Conservation (phyloP, 2,329 filamentous ascomycete genomes). For the Fragosphaeria purpurea region DNA sequence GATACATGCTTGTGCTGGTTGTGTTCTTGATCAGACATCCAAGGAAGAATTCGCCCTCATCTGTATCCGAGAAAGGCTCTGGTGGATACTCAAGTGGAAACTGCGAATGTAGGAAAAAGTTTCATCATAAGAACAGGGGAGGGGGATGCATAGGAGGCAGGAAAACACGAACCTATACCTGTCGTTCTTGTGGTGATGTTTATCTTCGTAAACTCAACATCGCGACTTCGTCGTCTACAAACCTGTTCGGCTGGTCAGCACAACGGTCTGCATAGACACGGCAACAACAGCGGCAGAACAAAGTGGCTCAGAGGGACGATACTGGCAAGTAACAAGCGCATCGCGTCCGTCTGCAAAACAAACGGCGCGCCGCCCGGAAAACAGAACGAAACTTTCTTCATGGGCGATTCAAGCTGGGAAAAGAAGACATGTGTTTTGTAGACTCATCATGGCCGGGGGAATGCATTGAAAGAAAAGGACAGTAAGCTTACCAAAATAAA, state of each 20-base stretch:
- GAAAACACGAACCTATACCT: too few relatives aligned
- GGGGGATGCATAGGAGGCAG: slow-evolving; percentile 2
- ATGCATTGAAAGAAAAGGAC: slow-evolving; percentile 1
- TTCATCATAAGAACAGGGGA: slow-evolving; percentile 52
- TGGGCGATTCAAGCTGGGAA: slow-evolving; percentile 78
- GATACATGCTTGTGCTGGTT: neutral
- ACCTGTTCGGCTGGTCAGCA: slow-evolving; percentile 1
- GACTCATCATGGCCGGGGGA: slow-evolving; percentile 55
- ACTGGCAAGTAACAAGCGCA: slow-evolving; percentile 85
- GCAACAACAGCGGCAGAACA: too few relatives aligned
- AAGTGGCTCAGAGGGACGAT: slow-evolving; percentile 31
- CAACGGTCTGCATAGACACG: too few relatives aligned
- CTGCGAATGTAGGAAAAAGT: slow-evolving; percentile 71
- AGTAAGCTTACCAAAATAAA: neutral
- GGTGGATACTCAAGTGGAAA: slow-evolving; percentile 66
- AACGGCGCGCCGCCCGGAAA: slow-evolving; percentile 31
- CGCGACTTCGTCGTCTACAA: neutral
- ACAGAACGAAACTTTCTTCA: slow-evolving; percentile 48
- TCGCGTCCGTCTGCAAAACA: slow-evolving; percentile 51
- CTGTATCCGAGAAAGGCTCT: slow-evolving; percentile 55
- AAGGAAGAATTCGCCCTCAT: slow-evolving; percentile 65
- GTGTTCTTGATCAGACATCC: slow-evolving; percentile 46
- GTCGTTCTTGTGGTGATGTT: neutral
- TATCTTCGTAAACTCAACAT: neutral
- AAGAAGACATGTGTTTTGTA: slow-evolving; percentile 61